A percentile compares a stretch with the other conserved stretches of the same genome.
phyloP scores from a whole-genome alignment of 2,329 filamentous ascomycete genomes.

The Xylaria multiplex region DNA sequence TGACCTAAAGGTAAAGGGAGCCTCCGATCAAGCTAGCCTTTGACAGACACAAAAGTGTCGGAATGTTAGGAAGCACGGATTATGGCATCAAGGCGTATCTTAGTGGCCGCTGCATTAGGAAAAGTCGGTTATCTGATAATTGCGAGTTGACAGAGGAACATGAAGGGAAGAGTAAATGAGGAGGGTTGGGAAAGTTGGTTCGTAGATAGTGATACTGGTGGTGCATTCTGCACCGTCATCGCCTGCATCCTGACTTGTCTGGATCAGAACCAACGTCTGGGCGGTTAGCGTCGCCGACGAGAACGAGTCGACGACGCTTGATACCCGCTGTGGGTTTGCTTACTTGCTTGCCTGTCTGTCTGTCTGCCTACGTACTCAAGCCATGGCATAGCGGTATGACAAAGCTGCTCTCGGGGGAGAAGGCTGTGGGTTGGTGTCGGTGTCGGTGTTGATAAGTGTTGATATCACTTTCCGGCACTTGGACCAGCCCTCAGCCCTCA shows the following conservation, averaged over 20 bases:
- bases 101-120: slow-evolving; percentile 25
- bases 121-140: slow-evolving; percentile 20
- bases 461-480: slow-evolving; percentile 1
- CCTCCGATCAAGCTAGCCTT: slow-evolving; percentile 21
- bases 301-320: slow-evolving; percentile 20
- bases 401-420: slow-evolving; percentile 11
- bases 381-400: slow-evolving; percentile 14
- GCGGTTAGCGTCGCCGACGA: slow-evolving; percentile 28
- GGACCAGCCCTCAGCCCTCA: background rate
- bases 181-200: slow-evolving; percentile 21
- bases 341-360: slow-evolving; percentile 15
- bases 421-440: slow-evolving; percentile 13
- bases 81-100: slow-evolving; percentile 19
- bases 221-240: slow-evolving; percentile 30
- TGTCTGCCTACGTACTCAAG: background rate
- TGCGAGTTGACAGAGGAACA: slow-evolving; percentile 11
- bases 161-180: slow-evolving; percentile 7
- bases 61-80: background rate
- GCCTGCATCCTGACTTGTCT: slow-evolving; percentile 26
- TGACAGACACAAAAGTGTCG: slow-evolving; percentile 2
- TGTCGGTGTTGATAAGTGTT: background rate
- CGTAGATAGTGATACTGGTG: slow-evolving; percentile 37
- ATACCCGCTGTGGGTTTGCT: slow-evolving; percentile 14
- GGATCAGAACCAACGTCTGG: slow-evolving; percentile 16
- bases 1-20: slow-evolving; percentile 25